Base-by-base conservation (phyloP, 1,284 basidiomycete genomes). In the Neonothopanus nambi region DNA sequence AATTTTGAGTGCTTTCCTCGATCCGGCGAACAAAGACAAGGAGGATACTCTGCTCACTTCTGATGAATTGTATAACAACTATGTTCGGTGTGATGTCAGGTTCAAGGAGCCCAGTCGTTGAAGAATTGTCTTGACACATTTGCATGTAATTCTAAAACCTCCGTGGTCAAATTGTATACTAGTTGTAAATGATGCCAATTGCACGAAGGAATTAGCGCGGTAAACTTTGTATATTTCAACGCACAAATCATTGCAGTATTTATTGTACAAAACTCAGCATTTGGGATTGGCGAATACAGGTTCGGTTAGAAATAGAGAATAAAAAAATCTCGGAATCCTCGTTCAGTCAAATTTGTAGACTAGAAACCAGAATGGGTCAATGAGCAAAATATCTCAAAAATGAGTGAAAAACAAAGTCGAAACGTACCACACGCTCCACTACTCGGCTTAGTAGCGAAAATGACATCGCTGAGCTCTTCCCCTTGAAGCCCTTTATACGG, bases 381-480 rank as follows among this genome's bases (percentile, higher is more conserved):
- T 15, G 28, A 47, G 21, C 30, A 21, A 39, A 4, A 48, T 38
- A 9, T 15, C 15, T 13, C 36, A 37, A 28, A 28, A 2, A 44
- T 38, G 40, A 21, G n/a, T n/a, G n/a, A n/a, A n/a, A n/a, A n/a
- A n/a, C n/a, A n/a, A 15, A 37, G 39, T 23, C 20, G 5, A 13
- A 5, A 82, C 84, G 65, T 64, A 89, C 89, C 86, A 70, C 85
- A 89, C 17, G 91, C 93, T 1, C 93, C 92, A 54, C 79, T 82
- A 54, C 91, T 89, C 4, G 92, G 92, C 62, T 85, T 83, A 2
- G 91, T 94, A n/a, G 89, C 88, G 67, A 95, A 95, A 52, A 91
- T 84, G 4, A 80, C 88, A 56, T 89, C 85, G 28, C 71, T 70
- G 35, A 94, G 64, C 53, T 77, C 73, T n/a, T 84, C 82, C 15